A percentile compares a stretch with the other conserved stretches of the same genome.
Conservation (phyloP, 2,329 filamentous ascomycete species). For the Coniochaeta hoffmannii region DNA sequence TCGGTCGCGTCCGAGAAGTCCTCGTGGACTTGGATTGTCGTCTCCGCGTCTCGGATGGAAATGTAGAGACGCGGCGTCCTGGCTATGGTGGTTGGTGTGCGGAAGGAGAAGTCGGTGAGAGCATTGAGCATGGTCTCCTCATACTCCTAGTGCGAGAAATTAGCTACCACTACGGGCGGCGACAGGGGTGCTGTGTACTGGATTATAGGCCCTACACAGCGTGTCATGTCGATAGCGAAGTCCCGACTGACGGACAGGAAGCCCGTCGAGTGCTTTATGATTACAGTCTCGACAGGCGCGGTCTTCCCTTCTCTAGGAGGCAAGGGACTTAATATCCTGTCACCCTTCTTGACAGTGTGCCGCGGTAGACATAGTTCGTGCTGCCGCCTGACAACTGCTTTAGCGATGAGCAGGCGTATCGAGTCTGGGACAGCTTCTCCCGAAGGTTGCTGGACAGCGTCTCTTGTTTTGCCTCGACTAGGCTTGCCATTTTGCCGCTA, state of each 20-base stretch:
- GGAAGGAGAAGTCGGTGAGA: conserved; percentile 12
- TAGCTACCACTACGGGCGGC: neutral
- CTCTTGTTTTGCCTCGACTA: neutral
- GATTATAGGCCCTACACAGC: conserved; percentile 22
- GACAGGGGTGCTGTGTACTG: neutral
- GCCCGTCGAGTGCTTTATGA: conserved; percentile 30
- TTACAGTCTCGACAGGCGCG: conserved; percentile 17
- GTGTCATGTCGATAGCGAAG: conserved; percentile 26
- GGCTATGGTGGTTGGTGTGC: conserved; percentile 10
- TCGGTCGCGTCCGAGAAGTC: conserved; percentile 24
- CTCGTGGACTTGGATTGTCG: conserved; percentile 28
- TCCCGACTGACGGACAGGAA: conserved; percentile 24
- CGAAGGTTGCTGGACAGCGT: neutral
- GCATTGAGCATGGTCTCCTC: conserved; percentile 23
- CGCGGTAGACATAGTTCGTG: conserved; percentile 33
- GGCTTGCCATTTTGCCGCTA: neutral
- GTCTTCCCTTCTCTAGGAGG: conserved; percentile 5
- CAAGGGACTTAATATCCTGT: no score
- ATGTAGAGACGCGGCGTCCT: conserved; percentile 24
- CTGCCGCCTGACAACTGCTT: conserved; percentile 28
- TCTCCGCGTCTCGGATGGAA: conserved; percentile 23
- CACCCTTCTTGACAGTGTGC: conserved; percentile 20
- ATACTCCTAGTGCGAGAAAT: conserved; percentile 9
- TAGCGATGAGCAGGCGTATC: conserved; percentile 26
- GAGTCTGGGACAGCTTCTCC: conserved; percentile 11